Base-by-base conservation (phyloP, 306 rosid species). In the Dryas alaskensis region DNA sequence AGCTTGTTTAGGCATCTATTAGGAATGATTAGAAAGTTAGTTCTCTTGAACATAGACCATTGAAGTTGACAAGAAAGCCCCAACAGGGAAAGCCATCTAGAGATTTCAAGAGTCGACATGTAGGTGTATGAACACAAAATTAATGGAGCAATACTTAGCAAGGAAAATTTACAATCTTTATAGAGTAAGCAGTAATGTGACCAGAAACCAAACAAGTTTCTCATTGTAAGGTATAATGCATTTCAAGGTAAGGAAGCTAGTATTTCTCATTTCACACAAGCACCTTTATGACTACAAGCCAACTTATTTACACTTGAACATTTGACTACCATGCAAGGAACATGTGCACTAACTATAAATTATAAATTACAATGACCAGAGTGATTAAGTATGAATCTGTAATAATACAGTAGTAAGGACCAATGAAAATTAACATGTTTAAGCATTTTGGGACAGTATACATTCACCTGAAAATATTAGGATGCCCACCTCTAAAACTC, bases 401-500 rank as follows among this genome's bases (percentile, higher is more conserved):
- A 64, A 10, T 8, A 1, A 48, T 22, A 74, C 39, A 58, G n/a
- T 16, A 45, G 44, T 7, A 48, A 50, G 6, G 16, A 76, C 50
- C 53, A 44, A 53, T 9, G 47, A 47, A 48, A 70, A 47, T 13
- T 6, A 55, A 13, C 9, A 37, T 40, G 40, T 51, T 57, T 8
- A 66, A 7, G 50, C 68, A 59, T 31, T 6, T 16, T 31, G 69
- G 4, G 55, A 16, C 25, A 53, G 37, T 31, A 67, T 27, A 69
- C 79, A 80, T 82, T 79, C 85, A 84, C 79, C 78, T 63, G 73
- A 66, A 50, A 55, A 72, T 4, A 54, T 58, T 55, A 74, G 58
- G 73, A 83, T 58, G 69, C 88, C 79, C 84, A 91, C 97, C 97
- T 94, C 96, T 86, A 92, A 83, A 63, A 94, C 96, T 78, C 81